Evolutionary conservation across 2,329 filamentous ascomycete species (phyloP), one percentile per base, ranked within the genome.

Genomic region (Domatiomyces catenatus): DNA sequence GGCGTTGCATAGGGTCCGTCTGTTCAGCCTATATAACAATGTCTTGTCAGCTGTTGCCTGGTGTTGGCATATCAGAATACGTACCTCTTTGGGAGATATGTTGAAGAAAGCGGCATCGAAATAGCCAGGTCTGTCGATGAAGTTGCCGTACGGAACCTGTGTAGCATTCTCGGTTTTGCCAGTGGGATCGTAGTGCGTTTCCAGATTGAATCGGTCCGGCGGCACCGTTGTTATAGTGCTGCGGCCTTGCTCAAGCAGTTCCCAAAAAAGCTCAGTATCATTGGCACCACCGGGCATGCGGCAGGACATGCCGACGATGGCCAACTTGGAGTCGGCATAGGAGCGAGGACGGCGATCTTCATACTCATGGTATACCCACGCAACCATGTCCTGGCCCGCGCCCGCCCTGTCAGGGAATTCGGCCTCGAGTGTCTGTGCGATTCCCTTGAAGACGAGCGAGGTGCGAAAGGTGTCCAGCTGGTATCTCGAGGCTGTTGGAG

Each of bases 281-380:
- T 12, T 46, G n/a, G 48, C 51, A 17, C 39, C 42, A 1, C 80
- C 78, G 1, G 83, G 83, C 62, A 85, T 84, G 36, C 83, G 75
- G 48, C 83, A 81, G 46, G 83, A 75, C 79, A 86, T 83, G 48
- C 86, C 86, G 19, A 92, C 80, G 54, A 92, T 86, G 53, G 86
- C 86, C 44, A 58, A 44, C 44, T 56, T 55, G 22, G 54, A 36
- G 22, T 53, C 44, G 6, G 47, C 45, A n/a, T 22, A 15, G 8
- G 24, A 47, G 19, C 45, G 28, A 24, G 22, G 22, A 24, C 22
- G 22, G 22, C 22, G 22, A 3, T 24, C 22, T 6, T 24, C 22
- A 24, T 24, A 24, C 3, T 24, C 22, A 24, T 3, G 3, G 22
- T 24, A 24, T 24, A 24, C 22, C 22, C 22, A 24, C 22, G 22